phyloP scores from a whole-genome alignment of 2,329 filamentous ascomycete genomes.

The Alternaria sp. region DNA sequence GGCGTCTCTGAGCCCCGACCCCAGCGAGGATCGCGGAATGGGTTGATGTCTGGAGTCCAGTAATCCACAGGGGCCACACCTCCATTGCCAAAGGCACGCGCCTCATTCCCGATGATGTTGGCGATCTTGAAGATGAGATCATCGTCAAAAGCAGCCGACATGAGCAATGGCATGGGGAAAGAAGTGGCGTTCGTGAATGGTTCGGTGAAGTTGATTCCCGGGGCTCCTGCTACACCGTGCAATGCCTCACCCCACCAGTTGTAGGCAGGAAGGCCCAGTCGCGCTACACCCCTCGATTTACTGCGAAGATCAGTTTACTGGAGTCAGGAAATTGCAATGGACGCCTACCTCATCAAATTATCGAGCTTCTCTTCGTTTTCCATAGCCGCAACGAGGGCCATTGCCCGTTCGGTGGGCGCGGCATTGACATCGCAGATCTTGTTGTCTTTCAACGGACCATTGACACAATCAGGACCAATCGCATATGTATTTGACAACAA shows the following conservation, averaged over 20 bases:
- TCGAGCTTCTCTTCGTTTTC: constrained; percentile 60
- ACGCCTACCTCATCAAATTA: constrained; percentile 27
- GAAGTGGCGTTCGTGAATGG: constrained; percentile 67
- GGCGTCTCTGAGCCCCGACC: constrained; percentile 65
- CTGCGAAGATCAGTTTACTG: constrained; percentile 52
- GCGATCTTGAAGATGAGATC: constrained; percentile 65
- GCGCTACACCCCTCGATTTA: constrained; percentile 57
- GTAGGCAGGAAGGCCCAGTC: constrained; percentile 65
- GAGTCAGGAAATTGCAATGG: not conserved
- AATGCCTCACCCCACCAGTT: constrained; percentile 63
- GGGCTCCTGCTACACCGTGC: constrained; percentile 64
- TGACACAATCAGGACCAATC: constrained; percentile 55
- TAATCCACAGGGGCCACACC: constrained; percentile 61
- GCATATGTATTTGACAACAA: constrained; percentile 5
- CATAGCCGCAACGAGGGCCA: constrained; percentile 59
- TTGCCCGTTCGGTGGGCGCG: constrained; percentile 49
- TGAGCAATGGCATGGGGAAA: constrained; percentile 69
- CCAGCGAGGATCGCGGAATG: constrained; percentile 69
- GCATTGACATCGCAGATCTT: constrained; percentile 57
- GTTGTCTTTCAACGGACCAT: constrained; percentile 57
- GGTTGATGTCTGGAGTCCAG: constrained; percentile 73
- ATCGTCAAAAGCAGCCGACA: constrained; percentile 69
- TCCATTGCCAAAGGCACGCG: constrained; percentile 68
- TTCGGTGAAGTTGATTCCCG: constrained; percentile 62
- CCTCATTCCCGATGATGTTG: constrained; percentile 64